Percentiles rank a stretch among this genome's conserved stretches.
phyloP scores from a whole-genome alignment of 108 stramenopile genomes.

The Nannochloropsis granulata region DNA sequence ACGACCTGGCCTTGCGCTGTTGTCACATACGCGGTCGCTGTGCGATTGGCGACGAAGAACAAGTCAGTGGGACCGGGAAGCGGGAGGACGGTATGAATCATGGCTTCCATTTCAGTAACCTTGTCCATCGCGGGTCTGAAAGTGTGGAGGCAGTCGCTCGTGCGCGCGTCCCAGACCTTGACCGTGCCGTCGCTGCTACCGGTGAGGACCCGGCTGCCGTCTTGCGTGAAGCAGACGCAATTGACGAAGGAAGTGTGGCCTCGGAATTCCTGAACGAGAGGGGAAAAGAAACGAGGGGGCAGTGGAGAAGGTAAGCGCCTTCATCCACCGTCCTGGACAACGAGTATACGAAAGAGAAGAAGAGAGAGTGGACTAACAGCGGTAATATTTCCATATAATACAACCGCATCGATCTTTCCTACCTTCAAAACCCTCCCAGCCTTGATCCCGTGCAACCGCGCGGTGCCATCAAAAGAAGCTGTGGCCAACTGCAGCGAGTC shows the following conservation, averaged over 20 bases:
- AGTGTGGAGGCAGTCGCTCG: slow-evolving; percentile 46
- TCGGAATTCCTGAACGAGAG: slow-evolving; percentile 45
- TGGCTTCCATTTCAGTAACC: slow-evolving; percentile 13
- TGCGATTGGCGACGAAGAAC: slow-evolving; percentile 27
- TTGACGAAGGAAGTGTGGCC: slow-evolving; percentile 69
- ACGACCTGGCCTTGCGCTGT: slow-evolving; percentile 32
- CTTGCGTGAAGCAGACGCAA: slow-evolving; percentile 14
- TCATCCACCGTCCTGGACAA: not conserved
- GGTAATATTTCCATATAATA: not conserved
- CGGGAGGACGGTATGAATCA: slow-evolving; percentile 27
- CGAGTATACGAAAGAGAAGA: not conserved
- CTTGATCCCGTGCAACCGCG: slow-evolving; percentile 37
- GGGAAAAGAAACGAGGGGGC: not conserved
- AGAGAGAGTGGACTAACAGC: not conserved
- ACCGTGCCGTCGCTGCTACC: slow-evolving; percentile 77
- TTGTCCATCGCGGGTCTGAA: slow-evolving; percentile 29
- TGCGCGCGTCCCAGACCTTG: slow-evolving; percentile 63
- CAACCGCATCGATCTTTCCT: not conserved
- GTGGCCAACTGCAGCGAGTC: slow-evolving; percentile 20
- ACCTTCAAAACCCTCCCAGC: slow-evolving; percentile 35
- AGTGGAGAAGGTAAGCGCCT: not conserved
- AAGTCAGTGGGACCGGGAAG: slow-evolving; percentile 23
- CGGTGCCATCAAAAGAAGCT: slow-evolving; percentile 34
- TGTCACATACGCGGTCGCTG: slow-evolving; percentile 24
- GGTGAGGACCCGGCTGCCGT: slow-evolving; percentile 51